These are phyloP conservation scores for Quercus phellos DNA, from an alignment of 331 rosid genomes.

Conservation along the genomic window DNA sequence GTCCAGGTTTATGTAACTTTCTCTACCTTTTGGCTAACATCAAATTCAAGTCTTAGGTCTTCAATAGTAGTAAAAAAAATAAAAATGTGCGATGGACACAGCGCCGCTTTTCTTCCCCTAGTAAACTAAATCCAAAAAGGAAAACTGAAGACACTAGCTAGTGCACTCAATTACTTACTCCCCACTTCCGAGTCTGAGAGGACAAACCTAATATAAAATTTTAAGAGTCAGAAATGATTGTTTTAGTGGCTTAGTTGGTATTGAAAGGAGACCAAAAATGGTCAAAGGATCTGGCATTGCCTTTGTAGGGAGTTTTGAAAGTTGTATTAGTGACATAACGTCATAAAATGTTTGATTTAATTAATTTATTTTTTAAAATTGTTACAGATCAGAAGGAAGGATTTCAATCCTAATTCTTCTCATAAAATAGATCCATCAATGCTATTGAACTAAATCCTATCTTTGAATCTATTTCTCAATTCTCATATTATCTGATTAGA, in stretches of 20 bases:
- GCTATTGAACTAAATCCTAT: background rate
- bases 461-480: background rate
- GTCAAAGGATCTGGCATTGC: slow-evolving; percentile 9
- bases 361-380: too few species aligned
- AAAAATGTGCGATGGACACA: background rate
- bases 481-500: background rate
- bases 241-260: slow-evolving; percentile 19
- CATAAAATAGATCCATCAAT: too few species aligned
- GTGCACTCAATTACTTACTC: slow-evolving; percentile 19
- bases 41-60: background rate
- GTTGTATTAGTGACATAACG: background rate
- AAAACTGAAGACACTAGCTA: slow-evolving; percentile 29
- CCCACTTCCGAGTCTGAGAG: slow-evolving; percentile 29
- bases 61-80: background rate
- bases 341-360: background rate
- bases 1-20: background rate
- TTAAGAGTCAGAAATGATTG: background rate
- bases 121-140: slow-evolving; percentile 5
- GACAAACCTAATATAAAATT: background rate
- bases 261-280: slow-evolving; percentile 6
- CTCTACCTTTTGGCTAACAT: background rate
- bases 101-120: background rate
- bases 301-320: background rate
- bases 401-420: too few species aligned
- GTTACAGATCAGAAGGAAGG: too few species aligned